Conservation (phyloP, 257 asterid species). For the Solanum sejunctum region DNA sequence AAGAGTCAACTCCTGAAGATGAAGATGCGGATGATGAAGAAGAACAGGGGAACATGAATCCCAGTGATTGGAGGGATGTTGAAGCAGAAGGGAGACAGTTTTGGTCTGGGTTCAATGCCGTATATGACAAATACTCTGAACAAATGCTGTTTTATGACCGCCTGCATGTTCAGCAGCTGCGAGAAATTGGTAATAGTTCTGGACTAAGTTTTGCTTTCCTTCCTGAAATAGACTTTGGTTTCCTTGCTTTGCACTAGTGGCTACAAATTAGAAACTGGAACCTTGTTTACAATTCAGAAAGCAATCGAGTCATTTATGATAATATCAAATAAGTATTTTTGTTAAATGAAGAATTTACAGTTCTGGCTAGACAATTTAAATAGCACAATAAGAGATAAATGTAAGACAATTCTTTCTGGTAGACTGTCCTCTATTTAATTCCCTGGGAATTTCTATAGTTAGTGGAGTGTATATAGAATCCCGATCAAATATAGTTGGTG, state of each 20-base stretch:
- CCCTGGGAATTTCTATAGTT: background rate
- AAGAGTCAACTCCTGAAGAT: constrained; percentile 54
- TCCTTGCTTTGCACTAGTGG: background rate
- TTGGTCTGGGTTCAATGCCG: constrained; percentile 88
- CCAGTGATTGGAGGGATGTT: constrained; percentile 71
- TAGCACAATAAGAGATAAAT: background rate
- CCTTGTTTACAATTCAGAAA: background rate
- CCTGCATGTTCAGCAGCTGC: constrained; percentile 61
- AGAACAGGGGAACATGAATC: constrained; percentile 51
- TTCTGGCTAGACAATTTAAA: background rate
- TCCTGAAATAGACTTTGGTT: background rate
- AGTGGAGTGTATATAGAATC: background rate
- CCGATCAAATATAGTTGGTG: background rate
- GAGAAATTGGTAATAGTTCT: constrained; percentile 52
- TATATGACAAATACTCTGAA: constrained; percentile 64
- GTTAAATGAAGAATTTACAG: background rate
- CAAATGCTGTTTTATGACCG: constrained; percentile 73
- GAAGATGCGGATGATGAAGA: constrained; percentile 56
- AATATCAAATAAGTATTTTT: background rate
- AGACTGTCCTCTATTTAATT: background rate
- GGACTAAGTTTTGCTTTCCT: background rate
- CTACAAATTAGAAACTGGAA: background rate
- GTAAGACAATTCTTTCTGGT: background rate
- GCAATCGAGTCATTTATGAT: background rate
- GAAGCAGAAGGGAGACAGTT: constrained; percentile 78